These are phyloP conservation scores for Candida pseudoglaebosa DNA, from an alignment of 805 yeast genomes.

Conservation along the genomic window DNA sequence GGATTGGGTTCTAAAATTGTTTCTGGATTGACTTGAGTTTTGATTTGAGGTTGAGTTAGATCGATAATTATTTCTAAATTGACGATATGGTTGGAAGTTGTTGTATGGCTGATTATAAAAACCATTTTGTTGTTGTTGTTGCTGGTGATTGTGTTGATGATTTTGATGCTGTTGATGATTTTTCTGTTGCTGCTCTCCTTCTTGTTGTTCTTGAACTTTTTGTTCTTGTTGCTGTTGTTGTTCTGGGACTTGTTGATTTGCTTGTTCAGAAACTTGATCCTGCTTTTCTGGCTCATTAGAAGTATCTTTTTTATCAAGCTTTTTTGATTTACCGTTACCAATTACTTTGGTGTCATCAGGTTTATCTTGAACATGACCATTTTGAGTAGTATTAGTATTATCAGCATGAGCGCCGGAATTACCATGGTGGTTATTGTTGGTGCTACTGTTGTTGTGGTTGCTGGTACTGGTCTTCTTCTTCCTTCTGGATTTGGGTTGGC, in stretches of 20 bases:
- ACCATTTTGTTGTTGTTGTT: constrained; percentile 20
- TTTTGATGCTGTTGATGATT: constrained; percentile 10
- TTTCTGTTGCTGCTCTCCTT: constrained; percentile 13
- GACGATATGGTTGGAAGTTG: constrained; percentile 17
- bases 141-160: constrained; percentile 7
- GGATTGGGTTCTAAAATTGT: constrained; percentile 19
- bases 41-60: constrained; percentile 18
- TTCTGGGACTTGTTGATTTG: constrained; percentile 11
- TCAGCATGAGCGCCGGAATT: no score
- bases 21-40: constrained; percentile 10
- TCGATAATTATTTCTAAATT: constrained; percentile 19
- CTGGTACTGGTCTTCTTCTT: constrained; percentile 21
- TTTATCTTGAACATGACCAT: no score
- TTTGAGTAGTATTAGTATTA: no score
- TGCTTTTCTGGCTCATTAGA: constrained; percentile 3
- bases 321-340: constrained; percentile 4
- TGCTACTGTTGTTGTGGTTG: constrained; percentile 10
- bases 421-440: neutral
- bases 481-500: constrained; percentile 22
- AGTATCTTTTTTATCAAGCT: constrained; percentile 5
- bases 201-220: constrained; percentile 16
- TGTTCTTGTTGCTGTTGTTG: constrained; percentile 7
- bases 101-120: constrained; percentile 31
- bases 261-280: constrained; percentile 3
- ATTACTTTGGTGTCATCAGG: neutral